Percentiles rank a stretch among this genome's conserved stretches.
Conservation (phyloP, 176 grass and related monocot species). For the Hyparrhenia diplandra region DNA sequence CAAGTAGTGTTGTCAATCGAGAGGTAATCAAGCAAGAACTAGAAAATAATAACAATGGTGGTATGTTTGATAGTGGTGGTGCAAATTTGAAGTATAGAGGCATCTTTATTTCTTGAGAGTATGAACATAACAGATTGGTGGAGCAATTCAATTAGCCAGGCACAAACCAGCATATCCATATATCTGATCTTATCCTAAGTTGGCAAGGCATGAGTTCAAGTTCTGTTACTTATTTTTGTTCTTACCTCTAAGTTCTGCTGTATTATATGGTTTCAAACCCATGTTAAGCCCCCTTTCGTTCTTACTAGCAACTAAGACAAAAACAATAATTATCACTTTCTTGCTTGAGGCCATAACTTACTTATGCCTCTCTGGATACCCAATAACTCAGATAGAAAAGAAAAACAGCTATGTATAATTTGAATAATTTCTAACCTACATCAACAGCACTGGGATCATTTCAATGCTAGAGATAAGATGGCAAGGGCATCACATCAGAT, state of each 20-base stretch:
- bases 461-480: background rate
- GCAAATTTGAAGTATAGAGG: background rate
- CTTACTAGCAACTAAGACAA: slow-evolving; percentile 10
- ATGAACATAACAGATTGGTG: background rate
- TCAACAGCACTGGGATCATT: background rate
- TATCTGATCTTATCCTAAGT: background rate
- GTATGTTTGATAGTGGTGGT: background rate
- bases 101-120: slow-evolving; percentile 2
- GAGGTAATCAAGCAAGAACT: slow-evolving; percentile 1
- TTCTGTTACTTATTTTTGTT: background rate
- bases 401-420: background rate
- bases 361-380: background rate
- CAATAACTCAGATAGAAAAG: background rate
- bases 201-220: background rate
- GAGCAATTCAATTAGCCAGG: slow-evolving; percentile 6
- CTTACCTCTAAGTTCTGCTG: background rate
- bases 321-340: background rate
- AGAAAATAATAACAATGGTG: background rate
- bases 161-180: background rate
- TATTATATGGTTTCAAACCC: background rate
- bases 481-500: slow-evolving; percentile 6
- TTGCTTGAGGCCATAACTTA: background rate
- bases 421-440: background rate
- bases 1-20: background rate
- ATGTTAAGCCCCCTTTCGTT: slow-evolving; percentile 7